phyloP scores from a whole-genome alignment of 2,329 filamentous ascomycete genomes.

The Teratosphaeria zuluensis region DNA sequence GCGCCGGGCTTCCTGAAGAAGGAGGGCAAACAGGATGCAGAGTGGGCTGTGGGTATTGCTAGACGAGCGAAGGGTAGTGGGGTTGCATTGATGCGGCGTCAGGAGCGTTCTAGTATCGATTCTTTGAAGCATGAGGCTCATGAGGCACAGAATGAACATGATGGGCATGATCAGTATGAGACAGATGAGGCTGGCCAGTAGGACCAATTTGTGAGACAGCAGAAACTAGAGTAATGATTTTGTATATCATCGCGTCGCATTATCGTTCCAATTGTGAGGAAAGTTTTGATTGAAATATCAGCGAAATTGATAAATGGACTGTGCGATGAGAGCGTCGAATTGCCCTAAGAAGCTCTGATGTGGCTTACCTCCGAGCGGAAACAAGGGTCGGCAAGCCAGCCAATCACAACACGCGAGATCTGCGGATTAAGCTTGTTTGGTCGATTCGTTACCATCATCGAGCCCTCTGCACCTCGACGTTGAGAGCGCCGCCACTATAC shows the following conservation, averaged over 20 bases:
- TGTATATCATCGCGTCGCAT: neutral
- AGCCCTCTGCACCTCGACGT: neutral
- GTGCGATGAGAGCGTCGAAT: too few species aligned
- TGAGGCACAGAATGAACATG: neutral
- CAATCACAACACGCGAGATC: neutral
- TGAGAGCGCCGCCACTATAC: neutral
- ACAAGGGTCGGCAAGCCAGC: neutral
- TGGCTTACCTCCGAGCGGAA: neutral
- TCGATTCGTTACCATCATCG: neutral
- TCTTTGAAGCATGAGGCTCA: neutral
- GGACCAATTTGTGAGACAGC: neutral
- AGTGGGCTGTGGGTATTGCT: neutral
- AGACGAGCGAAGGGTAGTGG: neutral
- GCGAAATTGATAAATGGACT: too few species aligned
- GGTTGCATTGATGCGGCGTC: neutral
- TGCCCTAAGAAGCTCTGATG: neutral
- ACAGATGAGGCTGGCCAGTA: neutral
- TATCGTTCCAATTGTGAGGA: neutral
- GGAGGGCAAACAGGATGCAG: neutral
- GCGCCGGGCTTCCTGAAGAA: neutral
- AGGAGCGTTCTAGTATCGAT: neutral
- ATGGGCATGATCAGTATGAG: neutral
- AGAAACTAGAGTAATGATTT: neutral
- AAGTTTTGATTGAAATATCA: neutral
- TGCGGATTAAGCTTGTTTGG: neutral